Base-by-base conservation (phyloP, 2,329 filamentous ascomycete genomes). In the Pseudopyrenochaeta lycopersici region DNA sequence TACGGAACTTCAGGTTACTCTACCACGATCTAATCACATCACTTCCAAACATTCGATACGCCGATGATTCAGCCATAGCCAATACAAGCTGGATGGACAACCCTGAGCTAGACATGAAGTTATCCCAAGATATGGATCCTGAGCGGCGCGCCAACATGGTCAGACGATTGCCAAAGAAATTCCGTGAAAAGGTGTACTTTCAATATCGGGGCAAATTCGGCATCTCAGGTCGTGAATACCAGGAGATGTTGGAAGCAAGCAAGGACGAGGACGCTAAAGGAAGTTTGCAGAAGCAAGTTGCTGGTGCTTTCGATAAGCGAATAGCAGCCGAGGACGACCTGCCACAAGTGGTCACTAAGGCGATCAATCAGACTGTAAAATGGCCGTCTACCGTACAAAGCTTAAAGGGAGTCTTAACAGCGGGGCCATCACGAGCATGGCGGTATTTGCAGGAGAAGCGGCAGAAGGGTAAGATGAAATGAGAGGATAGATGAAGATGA, bases 81-180 rank as follows among this genome's bases (percentile, higher is more conserved):
- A 76, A 84, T 31, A 74, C 78, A 10, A 82, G 85, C 60, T 91
- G 90, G 88, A 81, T 87, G 48, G 83, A 85, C 46, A 86, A 90
- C 51, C 57, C 60, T 17, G 66, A 63, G 50, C 75, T 70, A 46
- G 87, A 95, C 62, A 83, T 91, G 62, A 82, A 80, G 14, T 81
- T 99, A 17, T 82, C 84, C 36, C 95, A 99, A 76, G 92, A 98
- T 68, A 96, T 98, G 92, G 91, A 97, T 67, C 91, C 93, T 0
- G 79, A 91, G 52, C 92, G 90, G 69, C 88, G 95, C 52, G 92
- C 91, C 15, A 99, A 99, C 76, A 99, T 99, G 91, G 94, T 99
- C 9, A 88, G 95, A 4, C 89, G 95, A 11, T 81, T 99, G 10
- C 95, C 95, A 3, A 89, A 90, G 66, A 84, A 88, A 5, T 98